Conservation (phyloP, 192 early-diverging fungal species). For the Chytriomyces hyalinus region DNA sequence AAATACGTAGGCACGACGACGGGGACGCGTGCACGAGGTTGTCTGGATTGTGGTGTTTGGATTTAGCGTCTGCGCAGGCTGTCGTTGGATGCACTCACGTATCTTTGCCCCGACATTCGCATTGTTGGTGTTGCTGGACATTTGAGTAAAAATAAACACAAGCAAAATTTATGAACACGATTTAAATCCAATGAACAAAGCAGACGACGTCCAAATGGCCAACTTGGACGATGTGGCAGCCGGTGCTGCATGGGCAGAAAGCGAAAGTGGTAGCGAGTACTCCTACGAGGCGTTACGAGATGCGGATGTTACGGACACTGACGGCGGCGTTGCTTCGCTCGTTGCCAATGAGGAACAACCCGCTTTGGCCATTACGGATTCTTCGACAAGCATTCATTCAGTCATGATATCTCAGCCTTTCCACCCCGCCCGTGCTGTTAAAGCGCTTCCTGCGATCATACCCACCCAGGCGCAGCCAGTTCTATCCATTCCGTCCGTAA, state of each 20-base stretch:
- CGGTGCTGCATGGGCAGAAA: conserved; percentile 31
- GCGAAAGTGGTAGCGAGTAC: neutral
- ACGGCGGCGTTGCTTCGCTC: neutral
- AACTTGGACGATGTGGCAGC: conserved; percentile 28
- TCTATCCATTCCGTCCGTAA: too few species aligned
- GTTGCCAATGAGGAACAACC: too few species aligned
- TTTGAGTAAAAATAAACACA: too few species aligned
- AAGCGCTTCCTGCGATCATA: too few species aligned
- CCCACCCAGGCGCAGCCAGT: too few species aligned
- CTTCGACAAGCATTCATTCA: too few species aligned
- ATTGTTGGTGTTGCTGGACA: neutral
- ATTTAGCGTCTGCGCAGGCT: too few species aligned
- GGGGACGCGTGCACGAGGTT: conserved; percentile 53
- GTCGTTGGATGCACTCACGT: neutral
- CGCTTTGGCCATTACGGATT: too few species aligned
- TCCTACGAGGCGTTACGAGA: neutral
- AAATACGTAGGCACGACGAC: conserved; percentile 57
- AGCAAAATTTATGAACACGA: too few species aligned
- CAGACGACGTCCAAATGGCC: conserved; percentile 11
- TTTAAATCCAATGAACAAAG: neutral
- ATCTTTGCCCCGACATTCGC: conserved; percentile 17
- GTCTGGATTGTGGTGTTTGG: conserved; percentile 30
- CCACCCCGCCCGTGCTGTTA: too few species aligned
- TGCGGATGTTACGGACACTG: neutral
- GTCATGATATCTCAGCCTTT: too few species aligned